These are phyloP conservation scores for Komagataella kurtzmanii DNA, from an alignment of 805 yeast genomes.

Conservation along the genomic window DNA sequence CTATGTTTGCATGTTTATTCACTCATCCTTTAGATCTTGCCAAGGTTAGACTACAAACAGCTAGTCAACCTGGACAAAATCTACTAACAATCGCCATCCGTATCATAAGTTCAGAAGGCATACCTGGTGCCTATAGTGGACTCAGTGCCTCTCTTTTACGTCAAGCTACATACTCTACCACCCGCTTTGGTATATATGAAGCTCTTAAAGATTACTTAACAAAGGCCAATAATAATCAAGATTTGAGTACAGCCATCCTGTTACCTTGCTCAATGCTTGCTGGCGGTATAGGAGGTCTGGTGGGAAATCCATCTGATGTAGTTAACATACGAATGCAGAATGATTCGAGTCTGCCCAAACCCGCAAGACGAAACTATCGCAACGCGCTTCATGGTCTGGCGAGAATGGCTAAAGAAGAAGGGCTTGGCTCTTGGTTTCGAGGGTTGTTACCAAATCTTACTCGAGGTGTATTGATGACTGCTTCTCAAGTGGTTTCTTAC, in stretches of 20 bases:
- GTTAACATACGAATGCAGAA: conserved; percentile 88
- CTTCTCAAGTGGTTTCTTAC: conserved; percentile 81
- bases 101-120: conserved; percentile 52
- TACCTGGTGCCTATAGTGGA: conserved; percentile 66
- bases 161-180: conserved; percentile 81
- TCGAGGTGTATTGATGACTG: conserved; percentile 81
- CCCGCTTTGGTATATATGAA: conserved; percentile 82
- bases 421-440: conserved; percentile 42
- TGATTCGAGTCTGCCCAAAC: conserved; percentile 56
- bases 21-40: conserved; percentile 84
- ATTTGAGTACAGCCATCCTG: conserved; percentile 38
- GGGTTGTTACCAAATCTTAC: conserved; percentile 70
- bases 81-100: conserved; percentile 46
- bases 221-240: conserved; percentile 26
- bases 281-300: conserved; percentile 74
- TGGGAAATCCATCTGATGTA: conserved; percentile 82
- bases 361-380: conserved; percentile 56
- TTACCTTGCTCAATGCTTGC: conserved; percentile 76
- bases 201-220: conserved; percentile 41
- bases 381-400: conserved; percentile 69
- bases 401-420: conserved; percentile 50
- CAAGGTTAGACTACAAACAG: conserved; percentile 77
- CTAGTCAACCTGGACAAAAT: conserved; percentile 49
- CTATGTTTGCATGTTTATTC: conserved; percentile 50
- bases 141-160: conserved; percentile 70